A percentile compares a stretch with the other conserved stretches of the same genome.
phyloP scores from a whole-genome alignment of 495 filamentous ascomycete genomes.

The Baudoinia panamericana region DNA sequence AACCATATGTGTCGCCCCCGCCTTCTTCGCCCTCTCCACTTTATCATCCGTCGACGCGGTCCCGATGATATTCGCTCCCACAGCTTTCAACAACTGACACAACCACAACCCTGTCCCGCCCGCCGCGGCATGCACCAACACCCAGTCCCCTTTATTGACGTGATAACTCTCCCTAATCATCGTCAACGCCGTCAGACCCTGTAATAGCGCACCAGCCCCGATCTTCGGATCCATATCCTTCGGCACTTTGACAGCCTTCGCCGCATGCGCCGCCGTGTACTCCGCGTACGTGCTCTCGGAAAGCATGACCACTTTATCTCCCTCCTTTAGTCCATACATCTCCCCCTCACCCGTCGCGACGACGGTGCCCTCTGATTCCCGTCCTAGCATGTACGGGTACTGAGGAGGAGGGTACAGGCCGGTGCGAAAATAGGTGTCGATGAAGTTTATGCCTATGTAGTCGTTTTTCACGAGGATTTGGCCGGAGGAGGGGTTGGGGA shows the following conservation, averaged over 20 bases:
- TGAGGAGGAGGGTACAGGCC: slow-evolving; percentile 63
- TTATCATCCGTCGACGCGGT: slow-evolving; percentile 69
- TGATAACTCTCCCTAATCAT: slow-evolving; percentile 63
- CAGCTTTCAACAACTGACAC: slow-evolving; percentile 55
- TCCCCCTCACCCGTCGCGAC: slow-evolving; percentile 37
- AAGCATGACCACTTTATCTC: slow-evolving; percentile 33
- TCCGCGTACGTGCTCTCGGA: slow-evolving; percentile 56
- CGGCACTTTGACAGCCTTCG: slow-evolving; percentile 51
- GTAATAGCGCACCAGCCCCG: slow-evolving; percentile 54
- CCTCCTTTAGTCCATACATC: slow-evolving; percentile 17
- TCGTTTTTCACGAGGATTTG: slow-evolving; percentile 78
- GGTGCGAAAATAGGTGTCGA: slow-evolving; percentile 80
- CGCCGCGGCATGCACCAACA: slow-evolving; percentile 81
- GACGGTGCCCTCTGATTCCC: slow-evolving; percentile 61
- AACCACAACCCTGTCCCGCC: slow-evolving; percentile 76
- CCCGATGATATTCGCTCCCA: slow-evolving; percentile 72
- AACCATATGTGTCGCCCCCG: slow-evolving; percentile 59
- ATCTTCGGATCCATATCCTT: slow-evolving; percentile 47
- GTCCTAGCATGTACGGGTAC: slow-evolving; percentile 70
- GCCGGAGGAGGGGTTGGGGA: slow-evolving; percentile 53
- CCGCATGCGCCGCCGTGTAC: slow-evolving; percentile 50
- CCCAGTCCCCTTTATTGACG: slow-evolving; percentile 67
- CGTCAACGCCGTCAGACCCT: slow-evolving; percentile 77
- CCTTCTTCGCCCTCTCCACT: slow-evolving; percentile 63
- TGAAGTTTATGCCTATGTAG: slow-evolving; percentile 78